phyloP scores from a whole-genome alignment of 139 green algal species.

The Picochlorum sp. region DNA sequence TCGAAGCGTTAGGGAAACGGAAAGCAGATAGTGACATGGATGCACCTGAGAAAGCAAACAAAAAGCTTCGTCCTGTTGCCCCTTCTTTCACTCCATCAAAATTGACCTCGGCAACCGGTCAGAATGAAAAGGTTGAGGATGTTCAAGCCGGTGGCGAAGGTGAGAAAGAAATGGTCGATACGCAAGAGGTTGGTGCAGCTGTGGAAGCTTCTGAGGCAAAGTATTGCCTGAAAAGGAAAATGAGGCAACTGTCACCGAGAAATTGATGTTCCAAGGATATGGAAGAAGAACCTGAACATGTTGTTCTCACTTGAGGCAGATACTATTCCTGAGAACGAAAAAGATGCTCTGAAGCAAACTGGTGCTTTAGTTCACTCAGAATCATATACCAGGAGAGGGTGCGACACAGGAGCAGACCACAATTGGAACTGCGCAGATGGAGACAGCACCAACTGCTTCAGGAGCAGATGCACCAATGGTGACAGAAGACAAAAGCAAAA shows the following conservation, averaged over 20 bases:
- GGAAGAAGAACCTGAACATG: not conserved
- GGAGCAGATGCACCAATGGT: no score
- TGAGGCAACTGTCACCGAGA: not conserved
- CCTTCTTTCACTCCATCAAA: no score
- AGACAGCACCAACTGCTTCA: no score
- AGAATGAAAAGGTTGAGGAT: no score
- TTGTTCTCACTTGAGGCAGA: not conserved
- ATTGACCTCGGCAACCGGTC: no score
- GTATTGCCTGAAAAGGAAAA: constrained; percentile 3
- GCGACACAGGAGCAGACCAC: not conserved
- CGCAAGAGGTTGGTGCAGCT: not conserved
- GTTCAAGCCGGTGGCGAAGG: no score
- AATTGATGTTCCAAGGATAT: not conserved
- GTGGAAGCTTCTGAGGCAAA: not conserved
- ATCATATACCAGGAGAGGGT: constrained; percentile 5
- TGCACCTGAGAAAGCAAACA: no score
- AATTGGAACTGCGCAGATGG: not conserved
- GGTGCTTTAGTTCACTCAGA: not conserved
- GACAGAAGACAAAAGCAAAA: no score
- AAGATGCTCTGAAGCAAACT: not conserved
- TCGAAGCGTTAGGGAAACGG: no score
- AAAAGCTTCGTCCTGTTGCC: no score
- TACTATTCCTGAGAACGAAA: not conserved
- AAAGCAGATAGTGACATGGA: no score
- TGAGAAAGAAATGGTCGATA: no score